These are phyloP conservation scores for Pseudozyma flocculosa DNA, from an alignment of 1,284 basidiomycete genomes.

Conservation along the genomic window DNA sequence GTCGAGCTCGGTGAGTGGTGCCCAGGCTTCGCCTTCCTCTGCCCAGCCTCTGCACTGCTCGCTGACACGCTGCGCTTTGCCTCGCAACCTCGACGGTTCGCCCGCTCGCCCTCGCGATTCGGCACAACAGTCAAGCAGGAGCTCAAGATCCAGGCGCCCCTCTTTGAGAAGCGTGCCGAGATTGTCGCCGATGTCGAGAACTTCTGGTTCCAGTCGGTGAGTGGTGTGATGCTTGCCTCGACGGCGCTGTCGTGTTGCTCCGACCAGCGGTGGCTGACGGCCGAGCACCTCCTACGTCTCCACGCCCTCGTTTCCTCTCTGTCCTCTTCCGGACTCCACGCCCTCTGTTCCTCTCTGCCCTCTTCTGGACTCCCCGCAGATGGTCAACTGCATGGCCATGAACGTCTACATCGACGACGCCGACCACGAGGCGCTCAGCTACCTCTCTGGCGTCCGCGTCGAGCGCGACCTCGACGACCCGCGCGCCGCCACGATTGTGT, in stretches of 20 bases:
- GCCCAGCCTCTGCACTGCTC: too few species aligned
- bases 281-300: too few species aligned
- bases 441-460: conserved; percentile 46
- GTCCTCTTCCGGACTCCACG: too few species aligned
- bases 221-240: not conserved
- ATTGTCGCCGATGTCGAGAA: conserved; percentile 42
- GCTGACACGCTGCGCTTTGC: too few species aligned
- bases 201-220: conserved; percentile 53
- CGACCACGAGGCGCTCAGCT: conserved; percentile 46
- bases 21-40: too few species aligned
- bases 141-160: conserved; percentile 45
- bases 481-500: conserved; percentile 46
- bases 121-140: conserved; percentile 34
- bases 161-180: conserved; percentile 50
- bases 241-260: too few species aligned
- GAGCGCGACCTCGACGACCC: conserved; percentile 47
- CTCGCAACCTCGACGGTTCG: too few species aligned
- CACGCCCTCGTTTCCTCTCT: too few species aligned
- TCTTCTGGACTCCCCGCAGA: not conserved
- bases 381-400: conserved; percentile 48
- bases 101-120: too few species aligned
- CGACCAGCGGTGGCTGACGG: too few species aligned
- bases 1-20: conserved; percentile 20
- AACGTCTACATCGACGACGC: conserved; percentile 56
- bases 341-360: not conserved